Base-by-base conservation (phyloP, 2,329 filamentous ascomycete genomes). In the Coleophoma crateriformis region DNA sequence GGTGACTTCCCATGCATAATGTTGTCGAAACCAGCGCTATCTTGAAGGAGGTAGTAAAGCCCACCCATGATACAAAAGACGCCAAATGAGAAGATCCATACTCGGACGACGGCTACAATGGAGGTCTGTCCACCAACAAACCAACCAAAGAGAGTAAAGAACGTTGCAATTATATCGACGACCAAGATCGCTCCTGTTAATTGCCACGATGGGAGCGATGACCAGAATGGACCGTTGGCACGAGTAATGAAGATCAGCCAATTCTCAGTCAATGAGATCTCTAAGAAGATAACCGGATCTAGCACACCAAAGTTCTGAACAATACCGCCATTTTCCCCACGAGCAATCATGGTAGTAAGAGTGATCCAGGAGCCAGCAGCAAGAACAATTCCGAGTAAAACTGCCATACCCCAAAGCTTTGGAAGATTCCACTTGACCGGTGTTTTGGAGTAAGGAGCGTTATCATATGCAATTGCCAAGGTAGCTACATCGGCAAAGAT, bases 161-260 rank as follows among this genome's bases (percentile, higher is more conserved):
- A 78, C 37, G 89, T 95, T 56, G 90, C 89, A 51, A 95, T 71
- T 60, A 94, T 78, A 65, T 95, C 89, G 63, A 95, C 90, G 45
- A 89, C 58, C 44, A 94, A 67, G 57, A 95, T 90, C 56, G 90
- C 90, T 54, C 84, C 84, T 49, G 77, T 69, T 41, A 95, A 77
- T 71, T 95, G 88, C 87, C 88, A 91, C 53, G 89, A 95, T 52
- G 90, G 90, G 51, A 90, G 81, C 20, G 87, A 91, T 3, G 87
- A 90, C 89, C 89, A 95, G 79, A 95, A 92, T 48, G 89, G 88
- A 64, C 90, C 89, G 71, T 91, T 91, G 72, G 89, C 87, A 78
- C 90, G 89, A 57, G 90, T 95, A 73, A 95, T 92, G 77, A 96
- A 95, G 71, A 96, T 96, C 47, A 95, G 80, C 90, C 90, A 95